A percentile compares a stretch with the other conserved stretches of the same genome.
Evolutionary conservation across 2,329 filamentous ascomycete species (phyloP).

Genomic region (Meredithiella fracta): DNA sequence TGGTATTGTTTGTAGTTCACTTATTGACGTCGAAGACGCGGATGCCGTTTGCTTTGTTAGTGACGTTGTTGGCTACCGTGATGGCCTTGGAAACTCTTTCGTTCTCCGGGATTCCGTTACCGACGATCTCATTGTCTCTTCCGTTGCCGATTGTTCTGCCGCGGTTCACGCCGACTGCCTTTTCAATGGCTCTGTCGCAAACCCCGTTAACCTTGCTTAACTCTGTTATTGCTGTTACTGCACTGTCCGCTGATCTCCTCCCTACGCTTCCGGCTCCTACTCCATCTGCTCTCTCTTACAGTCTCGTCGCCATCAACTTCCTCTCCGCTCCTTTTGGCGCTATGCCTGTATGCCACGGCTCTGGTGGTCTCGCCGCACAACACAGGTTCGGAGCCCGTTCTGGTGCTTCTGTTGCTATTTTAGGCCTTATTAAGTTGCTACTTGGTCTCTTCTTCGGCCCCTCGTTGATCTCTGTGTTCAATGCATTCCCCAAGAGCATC

Average conservation of each 20-base stretch:
- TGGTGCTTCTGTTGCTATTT: conserved; percentile 63
- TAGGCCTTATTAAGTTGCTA: conserved; percentile 59
- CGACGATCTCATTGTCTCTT: background rate
- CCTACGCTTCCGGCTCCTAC: conserved; percentile 50
- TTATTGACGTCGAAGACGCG: conserved; percentile 49
- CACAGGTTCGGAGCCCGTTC: conserved; percentile 83
- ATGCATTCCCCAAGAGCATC: conserved; percentile 56
- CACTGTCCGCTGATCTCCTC: conserved; percentile 61
- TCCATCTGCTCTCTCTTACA: conserved; percentile 63
- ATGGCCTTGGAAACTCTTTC: conserved; percentile 30
- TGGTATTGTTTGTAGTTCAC: conserved; percentile 56
- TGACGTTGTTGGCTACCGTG: conserved; percentile 50
- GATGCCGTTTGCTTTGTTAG: conserved; percentile 65
- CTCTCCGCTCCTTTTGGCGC: conserved; percentile 78
- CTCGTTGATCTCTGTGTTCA: conserved; percentile 53
- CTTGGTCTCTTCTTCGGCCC: conserved; percentile 63
- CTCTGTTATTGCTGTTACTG: conserved; percentile 74
- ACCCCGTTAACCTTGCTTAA: conserved; percentile 84
- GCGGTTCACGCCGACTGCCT: conserved; percentile 22
- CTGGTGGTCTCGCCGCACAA: conserved; percentile 78
- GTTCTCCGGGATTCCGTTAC: conserved; percentile 25
- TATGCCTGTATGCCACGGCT: conserved; percentile 92
- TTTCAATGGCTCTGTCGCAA: conserved; percentile 60
- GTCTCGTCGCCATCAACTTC: conserved; percentile 71
- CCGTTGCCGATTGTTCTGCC: conserved; percentile 23